Conservation (phyloP, 345 rosid genomes). For the Odontarrhena argentea region DNA sequence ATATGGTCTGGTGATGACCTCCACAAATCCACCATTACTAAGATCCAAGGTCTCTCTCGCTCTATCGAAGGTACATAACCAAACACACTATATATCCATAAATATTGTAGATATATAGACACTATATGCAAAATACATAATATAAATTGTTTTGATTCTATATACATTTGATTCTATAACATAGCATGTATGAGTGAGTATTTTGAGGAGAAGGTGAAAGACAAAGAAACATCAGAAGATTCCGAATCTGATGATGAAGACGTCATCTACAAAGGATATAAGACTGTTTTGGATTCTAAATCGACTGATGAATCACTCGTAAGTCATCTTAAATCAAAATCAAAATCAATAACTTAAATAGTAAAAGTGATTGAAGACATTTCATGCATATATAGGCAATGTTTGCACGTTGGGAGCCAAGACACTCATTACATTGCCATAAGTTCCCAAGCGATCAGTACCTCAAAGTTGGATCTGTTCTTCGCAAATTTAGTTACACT, state of each 20-base stretch:
- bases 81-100: neutral
- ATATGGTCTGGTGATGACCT: constrained; percentile 90
- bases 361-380: neutral
- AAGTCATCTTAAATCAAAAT: constrained; percentile 27
- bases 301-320: constrained; percentile 73
- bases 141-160: neutral
- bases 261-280: constrained; percentile 65
- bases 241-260: constrained; percentile 50
- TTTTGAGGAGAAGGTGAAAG: constrained; percentile 45
- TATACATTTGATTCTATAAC: neutral
- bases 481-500: constrained; percentile 78
- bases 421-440: constrained; percentile 56
- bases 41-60: constrained; percentile 71
- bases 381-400: constrained; percentile 51
- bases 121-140: neutral
- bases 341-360: no score
- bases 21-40: constrained; percentile 60
- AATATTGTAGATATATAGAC: neutral
- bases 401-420: constrained; percentile 87
- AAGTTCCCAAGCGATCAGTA: constrained; percentile 73
- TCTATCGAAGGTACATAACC: constrained; percentile 60
- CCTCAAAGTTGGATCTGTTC: constrained; percentile 74
- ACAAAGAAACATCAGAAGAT: constrained; percentile 34
- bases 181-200: constrained; percentile 70
- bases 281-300: constrained; percentile 76